These are phyloP conservation scores for Lasiodiplodia gonubiensis DNA, from an alignment of 2,329 filamentous ascomycete genomes.

Conservation along the genomic window DNA sequence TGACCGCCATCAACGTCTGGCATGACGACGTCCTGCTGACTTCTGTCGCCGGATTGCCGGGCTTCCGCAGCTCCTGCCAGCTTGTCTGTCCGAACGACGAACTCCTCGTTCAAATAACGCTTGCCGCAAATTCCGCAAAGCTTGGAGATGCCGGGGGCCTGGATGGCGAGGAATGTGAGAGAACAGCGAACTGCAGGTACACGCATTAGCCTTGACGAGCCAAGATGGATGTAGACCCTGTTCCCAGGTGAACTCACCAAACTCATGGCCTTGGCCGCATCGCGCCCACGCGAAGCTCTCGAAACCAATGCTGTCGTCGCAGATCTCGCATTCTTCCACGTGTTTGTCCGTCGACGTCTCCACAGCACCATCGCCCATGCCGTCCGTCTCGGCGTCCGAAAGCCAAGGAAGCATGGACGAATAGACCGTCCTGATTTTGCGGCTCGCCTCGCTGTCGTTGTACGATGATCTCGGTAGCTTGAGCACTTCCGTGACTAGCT, in stretches of 20 bases:
- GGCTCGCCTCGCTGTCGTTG: conserved; percentile 14
- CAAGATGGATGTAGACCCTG: conserved; percentile 1
- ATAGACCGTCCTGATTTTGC: conserved; percentile 23
- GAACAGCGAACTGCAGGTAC: conserved; percentile 54
- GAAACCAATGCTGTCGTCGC: conserved; percentile 55
- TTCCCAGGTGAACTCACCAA: conserved; percentile 45
- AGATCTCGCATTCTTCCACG: conserved; percentile 61
- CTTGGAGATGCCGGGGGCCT: conserved; percentile 60
- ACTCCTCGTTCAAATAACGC: conserved; percentile 56
- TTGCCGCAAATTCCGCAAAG: conserved; percentile 59
- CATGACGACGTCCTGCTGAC: conserved; percentile 17
- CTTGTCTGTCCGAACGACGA: conserved; percentile 31
- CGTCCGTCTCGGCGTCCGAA: conserved; percentile 7
- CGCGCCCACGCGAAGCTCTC: conserved; percentile 53
- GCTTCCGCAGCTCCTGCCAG: neutral
- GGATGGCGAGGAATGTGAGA: conserved; percentile 61
- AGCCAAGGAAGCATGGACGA: conserved; percentile 25
- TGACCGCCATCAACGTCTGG: conserved; percentile 8
- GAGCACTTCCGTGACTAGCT: conserved; percentile 21
- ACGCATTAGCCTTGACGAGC: neutral
- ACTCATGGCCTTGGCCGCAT: conserved; percentile 59
- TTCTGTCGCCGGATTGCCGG: neutral
- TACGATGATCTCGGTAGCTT: conserved; percentile 16
- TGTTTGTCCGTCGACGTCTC: conserved; percentile 26
- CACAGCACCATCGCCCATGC: neutral